Evolutionary conservation across 2,329 filamentous ascomycete genomes (phyloP).

Genomic region (Drechslerella dactyloides): DNA sequence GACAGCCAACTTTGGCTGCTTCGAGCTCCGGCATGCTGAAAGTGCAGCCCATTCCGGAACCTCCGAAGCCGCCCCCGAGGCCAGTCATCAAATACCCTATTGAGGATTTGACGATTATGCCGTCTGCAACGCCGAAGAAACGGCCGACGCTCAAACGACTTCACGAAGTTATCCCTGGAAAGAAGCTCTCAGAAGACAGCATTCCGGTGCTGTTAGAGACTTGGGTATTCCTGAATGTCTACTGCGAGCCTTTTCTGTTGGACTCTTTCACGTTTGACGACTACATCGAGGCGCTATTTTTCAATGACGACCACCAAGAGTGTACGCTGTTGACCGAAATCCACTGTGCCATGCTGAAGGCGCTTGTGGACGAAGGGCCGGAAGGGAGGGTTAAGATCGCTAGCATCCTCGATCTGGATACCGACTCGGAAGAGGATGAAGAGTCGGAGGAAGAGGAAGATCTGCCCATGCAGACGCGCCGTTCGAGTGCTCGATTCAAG

Average conservation of each 20-base stretch:
- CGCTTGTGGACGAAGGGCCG: slow-evolving; percentile 79
- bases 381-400: slow-evolving; percentile 80
- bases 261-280: slow-evolving; percentile 99
- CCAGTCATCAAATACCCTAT: slow-evolving; percentile 91
- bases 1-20: slow-evolving; percentile 20
- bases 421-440: slow-evolving; percentile 69
- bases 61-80: slow-evolving; percentile 69
- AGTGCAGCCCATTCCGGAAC: slow-evolving; percentile 53
- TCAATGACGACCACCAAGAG: slow-evolving; percentile 73
- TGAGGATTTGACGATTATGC: slow-evolving; percentile 84
- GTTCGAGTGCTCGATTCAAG: slow-evolving; percentile 53
- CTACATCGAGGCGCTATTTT: slow-evolving; percentile 84
- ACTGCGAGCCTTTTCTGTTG: slow-evolving; percentile 88
- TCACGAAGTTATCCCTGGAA: slow-evolving; percentile 65
- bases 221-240: slow-evolving; percentile 98
- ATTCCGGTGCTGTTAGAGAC: slow-evolving; percentile 86
- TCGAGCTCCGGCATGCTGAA: slow-evolving; percentile 30
- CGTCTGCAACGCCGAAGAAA: slow-evolving; percentile 67
- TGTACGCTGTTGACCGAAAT: slow-evolving; percentile 89
- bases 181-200: slow-evolving; percentile 78
- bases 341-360: slow-evolving; percentile 88
- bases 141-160: slow-evolving; percentile 81
- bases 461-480: slow-evolving; percentile 58
- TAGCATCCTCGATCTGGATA: slow-evolving; percentile 66
- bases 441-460: slow-evolving; percentile 68